Evolutionary conservation across 1,284 basidiomycete species (phyloP).

Genomic region (Boletus calvinii): DNA sequence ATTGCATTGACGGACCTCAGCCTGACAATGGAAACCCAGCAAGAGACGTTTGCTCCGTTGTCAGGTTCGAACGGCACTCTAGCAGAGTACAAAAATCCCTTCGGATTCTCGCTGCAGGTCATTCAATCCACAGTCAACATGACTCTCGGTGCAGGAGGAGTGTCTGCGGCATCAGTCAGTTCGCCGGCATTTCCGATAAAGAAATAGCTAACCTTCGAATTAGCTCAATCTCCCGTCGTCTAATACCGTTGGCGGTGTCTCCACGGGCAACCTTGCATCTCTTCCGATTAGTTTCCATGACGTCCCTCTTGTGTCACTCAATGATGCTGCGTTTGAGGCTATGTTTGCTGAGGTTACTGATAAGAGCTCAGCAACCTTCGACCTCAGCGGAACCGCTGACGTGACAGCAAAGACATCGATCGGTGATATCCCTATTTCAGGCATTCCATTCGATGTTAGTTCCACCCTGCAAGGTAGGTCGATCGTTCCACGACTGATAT

Average conservation of each 20-base stretch:
- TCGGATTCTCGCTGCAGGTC: slow-evolving; percentile 73
- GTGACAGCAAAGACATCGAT: slow-evolving; percentile 65
- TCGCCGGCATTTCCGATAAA: background rate
- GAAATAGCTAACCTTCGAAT: slow-evolving; percentile 4
- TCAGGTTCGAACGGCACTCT: slow-evolving; percentile 60
- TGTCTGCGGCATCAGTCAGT: slow-evolving; percentile 55
- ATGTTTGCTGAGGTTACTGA: slow-evolving; percentile 64
- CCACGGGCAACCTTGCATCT: slow-evolving; percentile 63
- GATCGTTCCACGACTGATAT: background rate
- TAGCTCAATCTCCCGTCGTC: slow-evolving; percentile 56
- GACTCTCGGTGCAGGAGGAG: slow-evolving; percentile 47
- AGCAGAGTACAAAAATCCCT: slow-evolving; percentile 74
- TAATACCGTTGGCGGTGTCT: slow-evolving; percentile 59
- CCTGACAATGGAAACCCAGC: slow-evolving; percentile 50
- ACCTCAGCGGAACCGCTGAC: slow-evolving; percentile 57
- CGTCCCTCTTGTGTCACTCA: slow-evolving; percentile 53
- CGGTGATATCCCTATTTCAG: slow-evolving; percentile 65
- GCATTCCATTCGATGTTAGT: slow-evolving; percentile 62
- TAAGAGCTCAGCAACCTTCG: slow-evolving; percentile 44
- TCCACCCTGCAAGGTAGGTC: slow-evolving; percentile 52
- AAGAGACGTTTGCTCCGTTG: slow-evolving; percentile 58
- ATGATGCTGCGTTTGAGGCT: slow-evolving; percentile 53
- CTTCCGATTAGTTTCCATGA: slow-evolving; percentile 59
- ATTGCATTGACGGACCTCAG: slow-evolving; percentile 64
- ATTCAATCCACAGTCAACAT: slow-evolving; percentile 57